phyloP scores from a whole-genome alignment of 2,329 filamentous ascomycete species.

The Beauveria varroae region DNA sequence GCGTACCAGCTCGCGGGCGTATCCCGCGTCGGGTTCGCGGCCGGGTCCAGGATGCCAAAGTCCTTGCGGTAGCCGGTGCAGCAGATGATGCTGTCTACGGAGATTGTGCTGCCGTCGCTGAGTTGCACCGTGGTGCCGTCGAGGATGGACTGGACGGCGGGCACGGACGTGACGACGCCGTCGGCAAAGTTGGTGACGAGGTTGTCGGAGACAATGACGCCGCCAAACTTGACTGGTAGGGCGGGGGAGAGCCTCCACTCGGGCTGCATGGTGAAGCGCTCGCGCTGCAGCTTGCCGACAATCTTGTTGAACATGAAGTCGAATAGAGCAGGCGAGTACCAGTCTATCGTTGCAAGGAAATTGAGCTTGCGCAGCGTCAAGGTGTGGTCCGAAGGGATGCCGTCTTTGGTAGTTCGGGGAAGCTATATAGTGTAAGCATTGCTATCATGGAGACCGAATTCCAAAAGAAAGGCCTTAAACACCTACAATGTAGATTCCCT shows the following conservation, averaged over 20 bases:
- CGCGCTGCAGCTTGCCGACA: slow-evolving; percentile 12
- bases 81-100: slow-evolving; percentile 25
- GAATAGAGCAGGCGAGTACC: slow-evolving; percentile 16
- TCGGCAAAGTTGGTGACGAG: slow-evolving; percentile 27
- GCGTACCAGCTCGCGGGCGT: slow-evolving; percentile 15
- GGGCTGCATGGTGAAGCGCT: slow-evolving; percentile 18
- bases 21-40: slow-evolving; percentile 20
- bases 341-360: slow-evolving; percentile 23
- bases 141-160: slow-evolving; percentile 25
- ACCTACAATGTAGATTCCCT: slow-evolving; percentile 21
- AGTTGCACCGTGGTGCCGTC: slow-evolving; percentile 20
- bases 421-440: slow-evolving; percentile 15
- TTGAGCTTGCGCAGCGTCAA: slow-evolving; percentile 26
- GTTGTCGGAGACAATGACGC: slow-evolving; percentile 21
- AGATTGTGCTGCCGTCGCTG: slow-evolving; percentile 20
- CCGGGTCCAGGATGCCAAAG: slow-evolving; percentile 21
- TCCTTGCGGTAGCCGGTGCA: slow-evolving; percentile 28
- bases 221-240: slow-evolving; percentile 14
- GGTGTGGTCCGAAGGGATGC: slow-evolving; percentile 26
- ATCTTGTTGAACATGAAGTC: slow-evolving; percentile 20
- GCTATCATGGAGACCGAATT: background rate
- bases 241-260: slow-evolving; percentile 22
- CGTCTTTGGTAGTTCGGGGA: slow-evolving; percentile 22
- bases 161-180: slow-evolving; percentile 27
- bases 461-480: slow-evolving; percentile 19